These are phyloP conservation scores for Zelopaecilomyces penicillatus DNA, from an alignment of 2,329 filamentous ascomycete species.

Conservation along the genomic window DNA sequence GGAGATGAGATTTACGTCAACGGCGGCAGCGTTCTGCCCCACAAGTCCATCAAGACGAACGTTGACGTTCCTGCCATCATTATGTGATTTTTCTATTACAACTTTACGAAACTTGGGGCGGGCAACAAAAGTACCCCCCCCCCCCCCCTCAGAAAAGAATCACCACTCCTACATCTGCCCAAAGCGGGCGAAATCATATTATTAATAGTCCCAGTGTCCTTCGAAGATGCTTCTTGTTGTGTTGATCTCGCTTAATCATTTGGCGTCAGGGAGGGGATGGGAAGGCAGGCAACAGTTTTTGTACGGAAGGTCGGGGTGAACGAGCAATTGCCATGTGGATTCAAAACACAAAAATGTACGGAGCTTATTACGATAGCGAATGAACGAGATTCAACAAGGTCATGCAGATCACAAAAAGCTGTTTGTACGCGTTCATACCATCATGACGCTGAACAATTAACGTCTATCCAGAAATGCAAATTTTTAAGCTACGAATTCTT, in stretches of 20 bases:
- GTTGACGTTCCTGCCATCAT: slow-evolving; percentile 72
- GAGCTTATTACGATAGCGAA: slow-evolving; percentile 9
- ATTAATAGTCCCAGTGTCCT: slow-evolving; percentile 6
- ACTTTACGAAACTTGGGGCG: too few species aligned
- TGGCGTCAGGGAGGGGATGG: slow-evolving; percentile 11
- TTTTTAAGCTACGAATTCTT: neutral
- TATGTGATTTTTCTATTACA: slow-evolving; percentile 39
- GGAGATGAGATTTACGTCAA: slow-evolving; percentile 99
- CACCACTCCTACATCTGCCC: too few species aligned
- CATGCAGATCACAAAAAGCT: too few species aligned
- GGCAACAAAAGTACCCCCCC: too few species aligned
- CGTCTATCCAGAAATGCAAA: neutral
- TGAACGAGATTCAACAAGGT: neutral
- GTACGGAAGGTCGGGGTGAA: slow-evolving; percentile 4
- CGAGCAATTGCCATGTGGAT: slow-evolving; percentile 6
- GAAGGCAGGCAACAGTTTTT: slow-evolving; percentile 8
- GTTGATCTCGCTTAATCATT: slow-evolving; percentile 7
- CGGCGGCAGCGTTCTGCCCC: slow-evolving; percentile 85
- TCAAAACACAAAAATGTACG: slow-evolving; percentile 5
- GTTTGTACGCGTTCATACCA: too few species aligned
- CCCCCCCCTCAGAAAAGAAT: too few species aligned
- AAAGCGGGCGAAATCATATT: slow-evolving; percentile 2
- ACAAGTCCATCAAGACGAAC: slow-evolving; percentile 99
- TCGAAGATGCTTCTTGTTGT: neutral
- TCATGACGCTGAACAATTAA: too few species aligned